Percentiles rank a stretch among this genome's conserved stretches.
These are phyloP conservation scores for Protostelium mycophagum DNA, from an alignment of 78 protist genomes.

Conservation along the genomic window DNA sequence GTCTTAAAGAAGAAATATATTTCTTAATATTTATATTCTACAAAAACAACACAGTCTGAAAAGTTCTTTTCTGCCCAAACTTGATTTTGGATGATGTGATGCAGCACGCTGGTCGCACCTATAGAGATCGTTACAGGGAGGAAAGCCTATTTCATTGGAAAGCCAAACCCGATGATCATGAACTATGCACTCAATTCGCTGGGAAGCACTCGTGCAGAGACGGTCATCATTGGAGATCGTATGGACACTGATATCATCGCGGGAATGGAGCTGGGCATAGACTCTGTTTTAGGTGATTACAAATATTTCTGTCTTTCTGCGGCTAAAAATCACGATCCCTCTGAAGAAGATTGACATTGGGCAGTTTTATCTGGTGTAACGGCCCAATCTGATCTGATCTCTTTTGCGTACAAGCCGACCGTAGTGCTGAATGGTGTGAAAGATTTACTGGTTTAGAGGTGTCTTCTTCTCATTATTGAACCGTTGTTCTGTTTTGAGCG, in stretches of 20 bases:
- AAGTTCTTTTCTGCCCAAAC: no score
- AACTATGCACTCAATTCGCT: neutral
- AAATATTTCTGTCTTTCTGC: neutral
- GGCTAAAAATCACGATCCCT: neutral
- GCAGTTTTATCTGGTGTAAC: slow-evolving; percentile 6
- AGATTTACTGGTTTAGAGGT: neutral
- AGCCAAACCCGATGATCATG: slow-evolving; percentile 5
- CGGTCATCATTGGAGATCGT: slow-evolving; percentile 11
- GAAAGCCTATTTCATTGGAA: slow-evolving; percentile 4
- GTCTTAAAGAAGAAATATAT: no score
- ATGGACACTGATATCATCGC: slow-evolving; percentile 14
- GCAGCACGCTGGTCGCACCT: neutral
- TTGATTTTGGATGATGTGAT: neutral
- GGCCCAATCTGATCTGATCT: neutral
- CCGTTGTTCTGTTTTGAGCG: no score
- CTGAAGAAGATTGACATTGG: no score
- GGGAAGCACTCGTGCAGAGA: neutral
- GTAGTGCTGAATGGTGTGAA: neutral
- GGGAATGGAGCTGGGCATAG: neutral
- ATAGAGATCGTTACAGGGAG: neutral
- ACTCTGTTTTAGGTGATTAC: neutral
- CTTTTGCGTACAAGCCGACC: neutral
- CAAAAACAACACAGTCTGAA: no score
- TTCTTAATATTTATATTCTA: no score
- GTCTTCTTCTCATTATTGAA: no score